Conservation (phyloP, 2,329 filamentous ascomycete species). For the Epichloe scottii region DNA sequence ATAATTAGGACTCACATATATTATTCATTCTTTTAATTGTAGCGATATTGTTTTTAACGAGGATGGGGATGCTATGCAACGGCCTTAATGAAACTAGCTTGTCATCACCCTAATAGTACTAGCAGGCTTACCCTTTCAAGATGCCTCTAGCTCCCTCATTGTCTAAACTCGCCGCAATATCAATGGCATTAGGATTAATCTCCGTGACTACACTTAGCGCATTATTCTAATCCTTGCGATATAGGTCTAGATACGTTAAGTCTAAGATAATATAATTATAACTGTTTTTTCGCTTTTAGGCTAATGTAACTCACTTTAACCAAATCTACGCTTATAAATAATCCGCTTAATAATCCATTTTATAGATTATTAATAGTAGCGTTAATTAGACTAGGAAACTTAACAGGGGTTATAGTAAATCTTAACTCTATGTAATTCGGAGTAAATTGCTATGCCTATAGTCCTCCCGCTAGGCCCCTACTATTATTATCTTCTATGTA, state of each 20-base stretch:
- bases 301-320: slow-evolving; percentile 11
- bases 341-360: slow-evolving; percentile 16
- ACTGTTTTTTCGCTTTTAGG: not conserved
- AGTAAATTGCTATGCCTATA: too few relatives aligned
- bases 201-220: slow-evolving; percentile 21
- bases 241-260: slow-evolving; percentile 10
- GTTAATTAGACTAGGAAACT: slow-evolving; percentile 21
- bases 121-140: slow-evolving; percentile 11
- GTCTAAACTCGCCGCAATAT: slow-evolving; percentile 20
- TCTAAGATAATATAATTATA: slow-evolving; percentile 11
- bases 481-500: too few relatives aligned
- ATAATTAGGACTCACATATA: slow-evolving; percentile 17
- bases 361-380: slow-evolving; percentile 21
- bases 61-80: slow-evolving; percentile 49
- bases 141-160: slow-evolving; percentile 15
- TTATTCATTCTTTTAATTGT: slow-evolving; percentile 49
- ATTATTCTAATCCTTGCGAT: slow-evolving; percentile 15
- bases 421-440: too few relatives aligned
- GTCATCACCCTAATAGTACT: too few relatives aligned
- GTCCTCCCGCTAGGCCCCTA: too few relatives aligned
- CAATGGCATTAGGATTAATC: slow-evolving; percentile 22
- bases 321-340: slow-evolving; percentile 24
- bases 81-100: slow-evolving; percentile 18
- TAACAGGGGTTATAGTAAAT: too few relatives aligned
- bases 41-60: slow-evolving; percentile 55